These are phyloP conservation scores for Epichloe hybrida DNA, from an alignment of 2,329 filamentous ascomycete genomes.

Conservation along the genomic window DNA sequence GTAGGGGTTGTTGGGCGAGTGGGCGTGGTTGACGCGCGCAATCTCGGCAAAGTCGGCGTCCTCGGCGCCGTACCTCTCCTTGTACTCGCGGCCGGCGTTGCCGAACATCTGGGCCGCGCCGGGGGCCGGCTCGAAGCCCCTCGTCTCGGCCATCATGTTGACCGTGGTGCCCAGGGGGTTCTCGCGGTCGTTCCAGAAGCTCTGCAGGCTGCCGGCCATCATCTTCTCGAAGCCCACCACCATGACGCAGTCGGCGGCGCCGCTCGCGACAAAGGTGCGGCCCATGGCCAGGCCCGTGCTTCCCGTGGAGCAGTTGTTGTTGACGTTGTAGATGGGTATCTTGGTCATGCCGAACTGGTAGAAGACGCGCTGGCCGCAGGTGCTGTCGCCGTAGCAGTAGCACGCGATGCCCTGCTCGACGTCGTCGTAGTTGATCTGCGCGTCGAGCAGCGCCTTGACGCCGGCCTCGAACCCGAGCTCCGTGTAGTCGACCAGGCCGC, in stretches of 20 bases:
- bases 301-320: conserved; percentile 98
- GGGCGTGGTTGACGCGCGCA: conserved; percentile 79
- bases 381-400: conserved; percentile 95
- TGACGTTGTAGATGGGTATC: conserved; percentile 95
- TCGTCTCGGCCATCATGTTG: conserved; percentile 70
- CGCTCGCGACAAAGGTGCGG: conserved; percentile 63
- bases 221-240: conserved; percentile 98
- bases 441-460: conserved; percentile 72
- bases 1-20: conserved; percentile 88
- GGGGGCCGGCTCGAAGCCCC: conserved; percentile 75
- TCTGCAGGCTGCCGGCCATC: conserved; percentile 77
- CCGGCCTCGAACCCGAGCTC: conserved; percentile 89
- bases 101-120: conserved; percentile 86
- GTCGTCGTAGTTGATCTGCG: conserved; percentile 90
- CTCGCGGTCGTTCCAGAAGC: conserved; percentile 71
- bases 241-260: conserved; percentile 74
- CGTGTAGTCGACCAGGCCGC: conserved; percentile 86
- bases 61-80: conserved; percentile 84
- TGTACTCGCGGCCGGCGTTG: conserved; percentile 87
- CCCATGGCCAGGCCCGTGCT: conserved; percentile 80
- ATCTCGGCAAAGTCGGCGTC: conserved; percentile 88
- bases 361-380: conserved; percentile 90
- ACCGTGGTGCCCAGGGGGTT: conserved; percentile 64
- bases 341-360: conserved; percentile 97
- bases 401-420: conserved; percentile 93